Percentiles rank a stretch among this genome's conserved stretches.
Evolutionary conservation across 768 basidiomycete species (phyloP).

Genomic region (Cyclocybe aegerita): DNA sequence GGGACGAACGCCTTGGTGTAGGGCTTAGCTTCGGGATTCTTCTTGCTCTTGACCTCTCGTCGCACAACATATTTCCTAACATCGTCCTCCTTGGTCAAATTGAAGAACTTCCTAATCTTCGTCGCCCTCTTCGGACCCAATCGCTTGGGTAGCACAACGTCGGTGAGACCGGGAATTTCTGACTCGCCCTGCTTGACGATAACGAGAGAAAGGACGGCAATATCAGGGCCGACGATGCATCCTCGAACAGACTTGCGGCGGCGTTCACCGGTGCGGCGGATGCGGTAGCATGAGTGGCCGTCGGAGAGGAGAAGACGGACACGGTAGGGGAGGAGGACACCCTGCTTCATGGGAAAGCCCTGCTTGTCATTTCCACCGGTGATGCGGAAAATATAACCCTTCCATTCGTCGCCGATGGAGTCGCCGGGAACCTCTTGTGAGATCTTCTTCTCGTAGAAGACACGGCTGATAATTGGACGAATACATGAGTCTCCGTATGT

Average conservation of each 20-base stretch:
- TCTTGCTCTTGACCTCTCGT: slow-evolving; percentile 83
- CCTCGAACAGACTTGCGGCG: slow-evolving; percentile 99
- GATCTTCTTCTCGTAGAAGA: slow-evolving; percentile 98
- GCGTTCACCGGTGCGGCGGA: slow-evolving; percentile 90
- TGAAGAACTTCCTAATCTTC: slow-evolving; percentile 97
- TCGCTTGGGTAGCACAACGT: slow-evolving; percentile 89
- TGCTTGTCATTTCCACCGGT: slow-evolving; percentile 99
- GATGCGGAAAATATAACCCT: slow-evolving; percentile 95
- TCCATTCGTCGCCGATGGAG: slow-evolving; percentile 92
- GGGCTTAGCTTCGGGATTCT: slow-evolving; percentile 90
- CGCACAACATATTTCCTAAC: slow-evolving; percentile 97
- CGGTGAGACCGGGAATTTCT: slow-evolving; percentile 91
- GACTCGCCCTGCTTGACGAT: slow-evolving; percentile 95
- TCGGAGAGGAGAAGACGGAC: slow-evolving; percentile 91
- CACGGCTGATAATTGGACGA: slow-evolving; percentile 52
- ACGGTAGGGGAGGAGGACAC: slow-evolving; percentile 93
- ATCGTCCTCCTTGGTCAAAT: slow-evolving; percentile 96
- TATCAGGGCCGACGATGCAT: slow-evolving; percentile 96
- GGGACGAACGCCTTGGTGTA: slow-evolving; percentile 91
- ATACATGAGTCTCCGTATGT: neutral
- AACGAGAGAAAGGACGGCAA: slow-evolving; percentile 89
- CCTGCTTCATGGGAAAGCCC: slow-evolving; percentile 99
- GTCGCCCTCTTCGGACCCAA: slow-evolving; percentile 97
- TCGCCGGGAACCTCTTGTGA: slow-evolving; percentile 92
- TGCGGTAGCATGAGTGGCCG: slow-evolving; percentile 97